Conservation (phyloP, 2,329 filamentous ascomycete species). For the Fusarium brevicatenulatum region DNA sequence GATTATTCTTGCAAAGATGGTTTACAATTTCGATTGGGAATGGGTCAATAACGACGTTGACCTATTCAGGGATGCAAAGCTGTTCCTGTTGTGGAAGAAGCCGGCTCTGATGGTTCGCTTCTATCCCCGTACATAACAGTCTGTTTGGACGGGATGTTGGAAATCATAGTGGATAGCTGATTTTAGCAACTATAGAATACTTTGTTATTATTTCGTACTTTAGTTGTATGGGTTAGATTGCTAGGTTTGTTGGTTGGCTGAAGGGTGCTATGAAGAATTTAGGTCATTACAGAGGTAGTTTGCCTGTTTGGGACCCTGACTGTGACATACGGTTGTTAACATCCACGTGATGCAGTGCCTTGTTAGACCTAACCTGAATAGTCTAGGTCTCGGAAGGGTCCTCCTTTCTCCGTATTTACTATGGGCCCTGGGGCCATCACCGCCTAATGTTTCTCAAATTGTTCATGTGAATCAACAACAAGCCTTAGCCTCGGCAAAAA, state of each 20-base stretch:
- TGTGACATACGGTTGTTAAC: background rate
- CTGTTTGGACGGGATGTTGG: background rate
- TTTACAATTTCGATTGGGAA: background rate
- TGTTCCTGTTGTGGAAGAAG: background rate
- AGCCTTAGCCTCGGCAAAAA: background rate
- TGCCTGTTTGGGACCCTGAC: background rate
- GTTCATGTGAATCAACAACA: background rate
- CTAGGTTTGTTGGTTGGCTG: background rate
- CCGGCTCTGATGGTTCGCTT: background rate
- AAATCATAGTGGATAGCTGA: background rate
- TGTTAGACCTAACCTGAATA: background rate
- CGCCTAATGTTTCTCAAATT: background rate
- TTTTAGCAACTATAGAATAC: background rate
- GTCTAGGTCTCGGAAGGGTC: background rate
- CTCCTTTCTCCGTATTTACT: background rate
- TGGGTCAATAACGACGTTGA: background rate
- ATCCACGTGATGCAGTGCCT: background rate
- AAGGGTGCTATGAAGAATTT: rapidly evolving
- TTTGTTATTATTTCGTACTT: background rate
- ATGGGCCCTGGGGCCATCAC: background rate
- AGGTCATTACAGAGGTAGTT: background rate
- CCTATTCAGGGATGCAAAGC: background rate
- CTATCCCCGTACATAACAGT: background rate
- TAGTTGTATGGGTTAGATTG: background rate
- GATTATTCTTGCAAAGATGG: background rate